A percentile compares a stretch with the other conserved stretches of the same genome.
These are phyloP conservation scores for Globisporangium paroecandrum DNA, from an alignment of 352 stramenopile genomes.

Conservation along the genomic window DNA sequence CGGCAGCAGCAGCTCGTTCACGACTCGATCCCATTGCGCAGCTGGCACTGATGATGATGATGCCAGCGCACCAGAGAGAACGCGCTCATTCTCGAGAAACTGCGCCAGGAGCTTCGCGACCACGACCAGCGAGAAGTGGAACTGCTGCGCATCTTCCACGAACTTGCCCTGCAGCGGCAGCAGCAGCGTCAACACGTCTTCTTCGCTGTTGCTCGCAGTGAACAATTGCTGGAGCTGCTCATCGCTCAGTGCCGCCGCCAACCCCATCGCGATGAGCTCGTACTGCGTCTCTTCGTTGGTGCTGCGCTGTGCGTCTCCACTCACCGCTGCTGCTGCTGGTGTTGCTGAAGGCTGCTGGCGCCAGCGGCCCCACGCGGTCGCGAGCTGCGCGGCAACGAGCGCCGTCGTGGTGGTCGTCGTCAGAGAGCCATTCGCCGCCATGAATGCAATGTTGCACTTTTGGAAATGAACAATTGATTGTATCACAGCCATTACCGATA, in stretches of 20 bases:
- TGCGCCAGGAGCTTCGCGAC: conserved; percentile 24
- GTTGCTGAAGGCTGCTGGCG: background rate
- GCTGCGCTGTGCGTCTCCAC: conserved; percentile 1
- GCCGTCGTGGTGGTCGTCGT: background rate
- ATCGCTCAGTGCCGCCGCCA: conserved; percentile 22
- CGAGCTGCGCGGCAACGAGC: conserved; percentile 17
- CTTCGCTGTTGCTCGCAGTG: background rate
- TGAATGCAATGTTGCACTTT: background rate
- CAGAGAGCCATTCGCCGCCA: background rate
- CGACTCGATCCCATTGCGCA: conserved; percentile 1
- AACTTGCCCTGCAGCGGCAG: conserved; percentile 29
- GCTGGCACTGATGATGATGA: background rate
- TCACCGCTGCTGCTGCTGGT: background rate
- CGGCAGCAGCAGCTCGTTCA: conserved; percentile 29
- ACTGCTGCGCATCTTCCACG: conserved; percentile 16
- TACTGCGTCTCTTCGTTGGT: conserved; percentile 46
- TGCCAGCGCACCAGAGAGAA: background rate
- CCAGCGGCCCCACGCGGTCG: conserved; percentile 19
- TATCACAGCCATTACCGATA: background rate
- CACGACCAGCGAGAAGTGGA: conserved; percentile 45
- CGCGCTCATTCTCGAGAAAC: conserved; percentile 18
- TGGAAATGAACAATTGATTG: conserved; percentile 1
- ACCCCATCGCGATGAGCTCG: conserved; percentile 42
- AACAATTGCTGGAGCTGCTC: conserved; percentile 30
- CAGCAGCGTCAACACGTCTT: conserved; percentile 30